These are phyloP conservation scores for Dactylellina haptotyla DNA, from an alignment of 2,329 filamentous ascomycete genomes.

Conservation along the genomic window DNA sequence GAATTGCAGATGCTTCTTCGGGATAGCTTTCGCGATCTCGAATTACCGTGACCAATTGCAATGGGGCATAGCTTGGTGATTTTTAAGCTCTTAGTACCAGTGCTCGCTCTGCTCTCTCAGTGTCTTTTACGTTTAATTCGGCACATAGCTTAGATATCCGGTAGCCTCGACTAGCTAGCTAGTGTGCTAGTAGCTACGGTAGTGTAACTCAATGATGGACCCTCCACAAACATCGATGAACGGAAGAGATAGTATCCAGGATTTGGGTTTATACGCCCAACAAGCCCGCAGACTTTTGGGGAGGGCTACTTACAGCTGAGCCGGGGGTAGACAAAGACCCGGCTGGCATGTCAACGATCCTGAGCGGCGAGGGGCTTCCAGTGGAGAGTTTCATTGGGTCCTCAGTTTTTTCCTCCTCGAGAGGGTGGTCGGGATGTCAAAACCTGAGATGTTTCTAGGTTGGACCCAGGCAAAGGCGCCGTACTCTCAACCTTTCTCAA, in stretches of 20 bases:
- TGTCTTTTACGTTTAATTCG: no score
- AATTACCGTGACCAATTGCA: slow-evolving; percentile 25
- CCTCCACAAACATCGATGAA: neutral
- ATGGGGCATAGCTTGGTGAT: neutral
- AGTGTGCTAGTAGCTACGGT: neutral
- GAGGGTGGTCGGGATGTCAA: slow-evolving; percentile 19
- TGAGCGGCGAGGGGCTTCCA: neutral
- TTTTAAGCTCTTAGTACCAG: neutral
- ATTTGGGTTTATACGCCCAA: slow-evolving; percentile 17
- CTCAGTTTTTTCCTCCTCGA: no score
- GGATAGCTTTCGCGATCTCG: slow-evolving; percentile 44
- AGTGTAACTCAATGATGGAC: neutral
- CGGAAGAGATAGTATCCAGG: neutral
- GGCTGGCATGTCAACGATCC: slow-evolving; percentile 7
- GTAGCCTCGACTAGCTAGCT: neutral
- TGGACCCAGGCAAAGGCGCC: slow-evolving; percentile 1
- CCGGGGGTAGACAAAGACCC: neutral
- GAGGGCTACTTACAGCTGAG: neutral
- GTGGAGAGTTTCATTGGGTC: slow-evolving; percentile 3
- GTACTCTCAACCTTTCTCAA: neutral
- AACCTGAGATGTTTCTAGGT: slow-evolving; percentile 13
- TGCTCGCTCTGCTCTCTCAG: no score
- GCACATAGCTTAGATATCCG: no score
- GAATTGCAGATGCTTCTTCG: slow-evolving; percentile 49
- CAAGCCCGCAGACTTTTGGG: slow-evolving; percentile 26